Base-by-base conservation (phyloP, 1,139 yeast species). In the Candida neerlandica region DNA sequence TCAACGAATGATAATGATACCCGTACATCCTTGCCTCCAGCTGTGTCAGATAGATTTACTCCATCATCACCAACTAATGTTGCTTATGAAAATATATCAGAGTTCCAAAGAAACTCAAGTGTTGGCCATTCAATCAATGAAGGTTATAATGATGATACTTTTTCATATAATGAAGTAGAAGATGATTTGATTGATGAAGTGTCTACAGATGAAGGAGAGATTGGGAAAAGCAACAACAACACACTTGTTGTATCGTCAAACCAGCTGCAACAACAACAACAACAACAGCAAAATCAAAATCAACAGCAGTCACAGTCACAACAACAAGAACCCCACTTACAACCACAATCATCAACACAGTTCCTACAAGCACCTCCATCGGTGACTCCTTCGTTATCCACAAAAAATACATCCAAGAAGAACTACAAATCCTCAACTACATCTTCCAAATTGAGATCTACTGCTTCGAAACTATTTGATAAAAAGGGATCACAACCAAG, bases 381-480 rank as follows among this genome's bases (percentile, higher is more conserved):
- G 15, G 46, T 45, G 9, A 38, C 50, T n/a, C 53, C 45, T 14
- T 64, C 73, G 5, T 48, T 63, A 3, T 58, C 66, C 2, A 66
- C 69, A 44, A 70, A 64, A 50, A 55, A 54, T 35, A 56, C 67
- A 2, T 55, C 65, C 2, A 65, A 62, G 50, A 68, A 65, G 47
- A 60, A 64, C 30, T 57, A 60, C 51, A 66, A 66, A 47, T 59
- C 74, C 0, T 64, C 74, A 5, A 63, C 67, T 5, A 51, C 69
- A 0, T 70, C 74, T 59, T 65, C 80, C 0, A 75, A 74, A 49
- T 65, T 77, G 32, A 65, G 92, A 45, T 85, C 90, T 2, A 85
- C 90, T 1, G 85, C 91, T 0, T 85, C 90, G 0, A 82, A 84
- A 52, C 66, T 86, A 5, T 86, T 86, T 64, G 91, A 86, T 58